phyloP scores from a whole-genome alignment of 2,329 filamentous ascomycete genomes.

The Colletotrichum paranaense region DNA sequence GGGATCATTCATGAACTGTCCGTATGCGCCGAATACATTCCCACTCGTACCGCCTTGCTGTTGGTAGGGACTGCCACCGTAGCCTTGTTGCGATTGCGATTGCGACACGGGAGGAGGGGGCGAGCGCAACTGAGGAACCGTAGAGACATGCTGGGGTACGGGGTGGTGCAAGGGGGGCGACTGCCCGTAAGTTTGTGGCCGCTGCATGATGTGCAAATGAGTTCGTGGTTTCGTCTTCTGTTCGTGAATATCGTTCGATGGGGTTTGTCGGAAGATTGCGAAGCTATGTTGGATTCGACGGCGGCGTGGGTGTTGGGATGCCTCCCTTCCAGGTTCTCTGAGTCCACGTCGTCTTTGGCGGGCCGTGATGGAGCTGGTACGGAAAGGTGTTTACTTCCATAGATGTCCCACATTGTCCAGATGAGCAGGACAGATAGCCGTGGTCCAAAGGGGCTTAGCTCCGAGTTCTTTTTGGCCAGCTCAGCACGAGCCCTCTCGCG shows the following conservation, averaged over 20 bases:
- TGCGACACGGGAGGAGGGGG: conserved; percentile 83
- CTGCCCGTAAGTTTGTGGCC: conserved; percentile 81
- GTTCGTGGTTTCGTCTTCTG: conserved; percentile 22
- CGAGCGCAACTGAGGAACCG: conserved; percentile 95
- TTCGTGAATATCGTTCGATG: not conserved
- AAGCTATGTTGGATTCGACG: not conserved
- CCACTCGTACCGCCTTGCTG: conserved; percentile 65
- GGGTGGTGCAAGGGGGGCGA: conserved; percentile 97
- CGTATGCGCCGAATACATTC: conserved; percentile 78
- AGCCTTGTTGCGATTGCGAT: conserved; percentile 74
- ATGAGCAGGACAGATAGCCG: not conserved
- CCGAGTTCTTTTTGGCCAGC: too few species aligned
- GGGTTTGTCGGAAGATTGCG: not conserved
- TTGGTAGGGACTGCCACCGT: conserved; percentile 76
- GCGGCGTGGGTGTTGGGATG: conserved; percentile 18
- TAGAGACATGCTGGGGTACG: conserved; percentile 97
- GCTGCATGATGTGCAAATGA: conserved; percentile 76
- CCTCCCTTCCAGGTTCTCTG: conserved; percentile 18
- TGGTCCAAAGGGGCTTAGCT: too few species aligned
- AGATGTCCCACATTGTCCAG: conserved; percentile 26
- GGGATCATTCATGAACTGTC: conserved; percentile 95
- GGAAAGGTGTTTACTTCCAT: conserved; percentile 44
- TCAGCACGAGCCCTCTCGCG: too few species aligned
- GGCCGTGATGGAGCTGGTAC: conserved; percentile 32
- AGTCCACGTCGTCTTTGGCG: conserved; percentile 28